A percentile compares a stretch with the other conserved stretches of the same genome.
Conservation (phyloP, 2,329 filamentous ascomycete species). For the Dothistroma pini region DNA sequence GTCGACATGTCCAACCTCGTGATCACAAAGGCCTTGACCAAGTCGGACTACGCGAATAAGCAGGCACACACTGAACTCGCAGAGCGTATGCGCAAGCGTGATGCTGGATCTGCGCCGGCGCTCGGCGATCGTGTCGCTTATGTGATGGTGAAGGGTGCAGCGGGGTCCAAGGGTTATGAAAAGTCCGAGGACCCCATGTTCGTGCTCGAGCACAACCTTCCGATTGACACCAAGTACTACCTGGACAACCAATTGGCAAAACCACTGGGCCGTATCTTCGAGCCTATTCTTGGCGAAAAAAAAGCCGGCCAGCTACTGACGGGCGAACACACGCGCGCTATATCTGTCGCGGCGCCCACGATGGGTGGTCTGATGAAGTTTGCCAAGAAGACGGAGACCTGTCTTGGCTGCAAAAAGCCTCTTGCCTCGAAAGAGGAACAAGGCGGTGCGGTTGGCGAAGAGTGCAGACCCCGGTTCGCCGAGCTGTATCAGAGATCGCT, state of each 20-base stretch:
- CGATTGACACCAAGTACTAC: constrained; percentile 98
- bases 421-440: constrained; percentile 74
- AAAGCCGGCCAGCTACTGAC: constrained; percentile 82
- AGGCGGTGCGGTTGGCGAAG: constrained; percentile 79
- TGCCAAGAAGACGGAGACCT: constrained; percentile 94
- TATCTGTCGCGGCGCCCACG: constrained; percentile 85
- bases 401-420: constrained; percentile 99
- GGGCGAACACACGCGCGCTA: constrained; percentile 91
- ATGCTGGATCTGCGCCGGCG: constrained; percentile 86
- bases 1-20: constrained; percentile 99
- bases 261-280: constrained; percentile 90
- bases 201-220: constrained; percentile 94
- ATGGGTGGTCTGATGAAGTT: constrained; percentile 98
- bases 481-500: constrained; percentile 93
- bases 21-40: constrained; percentile 95
- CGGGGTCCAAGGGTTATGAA: constrained; percentile 91
- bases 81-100: constrained; percentile 94
- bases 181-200: constrained; percentile 96
- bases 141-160: constrained; percentile 90
- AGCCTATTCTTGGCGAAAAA: constrained; percentile 92
- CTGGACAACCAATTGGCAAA: constrained; percentile 98
- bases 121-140: constrained; percentile 96
- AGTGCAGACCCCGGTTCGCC: constrained; percentile 79
- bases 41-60: constrained; percentile 83
- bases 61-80: constrained; percentile 96